A percentile compares a stretch with the other conserved stretches of the same genome.
Conservation (phyloP, 2,329 filamentous ascomycete genomes). For the Alternaria solani region DNA sequence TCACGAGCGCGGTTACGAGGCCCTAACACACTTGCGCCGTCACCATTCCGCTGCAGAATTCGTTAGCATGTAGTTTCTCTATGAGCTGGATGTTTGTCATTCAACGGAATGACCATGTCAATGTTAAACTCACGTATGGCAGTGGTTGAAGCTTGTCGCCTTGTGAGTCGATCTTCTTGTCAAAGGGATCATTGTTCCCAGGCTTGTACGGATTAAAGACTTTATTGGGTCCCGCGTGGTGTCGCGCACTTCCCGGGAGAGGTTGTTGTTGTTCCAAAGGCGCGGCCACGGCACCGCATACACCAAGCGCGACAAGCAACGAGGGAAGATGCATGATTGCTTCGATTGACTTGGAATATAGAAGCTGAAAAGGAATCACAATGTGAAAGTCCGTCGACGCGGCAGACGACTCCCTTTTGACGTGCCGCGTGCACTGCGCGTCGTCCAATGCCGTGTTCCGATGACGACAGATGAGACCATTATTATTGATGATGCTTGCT, state of each 20-base stretch:
- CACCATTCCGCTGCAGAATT: conserved; percentile 53
- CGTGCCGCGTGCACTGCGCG: conserved; percentile 13
- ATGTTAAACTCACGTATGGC: conserved; percentile 55
- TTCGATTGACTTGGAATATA: conserved; percentile 28
- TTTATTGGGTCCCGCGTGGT: conserved; percentile 37
- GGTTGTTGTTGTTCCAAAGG: conserved; percentile 52
- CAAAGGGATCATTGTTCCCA: conserved; percentile 67
- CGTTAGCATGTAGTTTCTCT: conserved; percentile 17
- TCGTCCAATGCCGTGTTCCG: conserved; percentile 36
- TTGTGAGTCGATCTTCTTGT: conserved; percentile 68
- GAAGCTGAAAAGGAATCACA: conserved; percentile 5
- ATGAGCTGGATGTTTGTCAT: neutral
- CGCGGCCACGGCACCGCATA: conserved; percentile 35
- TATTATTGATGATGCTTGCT: conserved; percentile 7
- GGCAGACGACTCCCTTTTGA: conserved; percentile 25
- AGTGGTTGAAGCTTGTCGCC: conserved; percentile 69
- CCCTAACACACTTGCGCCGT: conserved; percentile 72
- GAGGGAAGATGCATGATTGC: conserved; percentile 41
- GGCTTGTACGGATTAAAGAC: conserved; percentile 65
- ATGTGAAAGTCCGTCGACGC: neutral
- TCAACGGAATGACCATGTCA: neutral
- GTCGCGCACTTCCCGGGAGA: conserved; percentile 37
- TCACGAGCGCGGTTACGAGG: conserved; percentile 74
- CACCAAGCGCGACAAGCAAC: conserved; percentile 41
- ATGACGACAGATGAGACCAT: conserved; percentile 47